Conservation (phyloP, 2,329 filamentous ascomycete species). For the Colletotrichum sp. region DNA sequence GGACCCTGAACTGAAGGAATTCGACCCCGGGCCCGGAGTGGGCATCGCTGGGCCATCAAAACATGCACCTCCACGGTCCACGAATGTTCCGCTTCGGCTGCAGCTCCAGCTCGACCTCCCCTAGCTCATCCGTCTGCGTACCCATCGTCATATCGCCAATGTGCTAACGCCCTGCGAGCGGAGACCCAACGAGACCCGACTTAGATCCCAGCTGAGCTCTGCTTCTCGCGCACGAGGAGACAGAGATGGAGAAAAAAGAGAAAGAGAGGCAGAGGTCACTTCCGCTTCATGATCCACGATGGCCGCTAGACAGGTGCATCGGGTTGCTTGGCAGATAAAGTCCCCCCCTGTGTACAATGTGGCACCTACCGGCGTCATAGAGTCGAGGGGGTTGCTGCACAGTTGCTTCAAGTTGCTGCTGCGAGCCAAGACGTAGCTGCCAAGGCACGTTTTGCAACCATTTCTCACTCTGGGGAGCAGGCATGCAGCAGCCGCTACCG, state of each 20-base stretch:
- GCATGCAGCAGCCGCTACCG: not conserved
- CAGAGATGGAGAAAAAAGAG: not conserved
- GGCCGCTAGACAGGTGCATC: not conserved
- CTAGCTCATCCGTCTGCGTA: not conserved
- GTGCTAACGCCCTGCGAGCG: constrained; percentile 8
- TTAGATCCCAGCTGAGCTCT: not conserved
- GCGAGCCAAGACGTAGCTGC: constrained; percentile 9
- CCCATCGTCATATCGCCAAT: not conserved
- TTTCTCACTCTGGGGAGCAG: not conserved
- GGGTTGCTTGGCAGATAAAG: not conserved
- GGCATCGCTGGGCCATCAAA: not conserved
- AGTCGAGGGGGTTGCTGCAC: constrained; percentile 13
- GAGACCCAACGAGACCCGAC: not conserved
- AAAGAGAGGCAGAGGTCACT: not conserved
- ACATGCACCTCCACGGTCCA: not conserved
- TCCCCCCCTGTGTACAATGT: not conserved
- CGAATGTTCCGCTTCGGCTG: not conserved
- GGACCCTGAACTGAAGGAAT: constrained; percentile 16
- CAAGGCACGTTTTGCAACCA: constrained; percentile 4
- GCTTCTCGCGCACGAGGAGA: not conserved
- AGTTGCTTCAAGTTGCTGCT: not conserved
- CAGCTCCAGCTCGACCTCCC: not conserved
- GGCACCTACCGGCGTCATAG: constrained; percentile 16
- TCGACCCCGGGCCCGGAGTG: not conserved
- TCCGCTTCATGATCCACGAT: not conserved